Evolutionary conservation across 345 rosid genomes (phyloP).

Genomic region (Eucalyptus regnans): DNA sequence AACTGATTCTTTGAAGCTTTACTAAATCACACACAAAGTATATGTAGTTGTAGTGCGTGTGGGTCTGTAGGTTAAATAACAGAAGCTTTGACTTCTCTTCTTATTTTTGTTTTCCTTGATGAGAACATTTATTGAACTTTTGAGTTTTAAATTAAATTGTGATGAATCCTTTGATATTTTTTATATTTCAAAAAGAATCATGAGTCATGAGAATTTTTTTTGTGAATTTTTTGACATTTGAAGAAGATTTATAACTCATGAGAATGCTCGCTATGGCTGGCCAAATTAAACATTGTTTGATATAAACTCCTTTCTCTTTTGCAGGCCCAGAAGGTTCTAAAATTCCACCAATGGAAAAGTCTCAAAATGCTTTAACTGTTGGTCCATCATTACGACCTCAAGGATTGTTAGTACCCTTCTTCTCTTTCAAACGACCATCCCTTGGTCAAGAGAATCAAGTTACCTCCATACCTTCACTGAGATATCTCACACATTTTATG

Average conservation of each 20-base stretch:
- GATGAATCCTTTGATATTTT: not conserved
- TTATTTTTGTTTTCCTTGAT: not conserved
- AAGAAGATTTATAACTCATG: not conserved
- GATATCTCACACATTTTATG: not conserved
- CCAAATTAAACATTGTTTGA: not conserved
- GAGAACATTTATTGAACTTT: not conserved
- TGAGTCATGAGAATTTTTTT: not conserved
- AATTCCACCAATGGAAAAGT: conserved; percentile 32
- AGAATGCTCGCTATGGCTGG: not conserved
- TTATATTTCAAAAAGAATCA: not conserved
- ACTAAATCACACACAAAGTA: not conserved
- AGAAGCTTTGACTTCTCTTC: not conserved
- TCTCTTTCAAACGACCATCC: not conserved
- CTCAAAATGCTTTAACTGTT: conserved; percentile 58
- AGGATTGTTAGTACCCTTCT: conserved; percentile 31
- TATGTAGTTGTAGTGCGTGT: not conserved
- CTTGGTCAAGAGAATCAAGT: not conserved
- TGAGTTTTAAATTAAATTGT: not conserved
- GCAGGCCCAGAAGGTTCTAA: conserved; percentile 58
- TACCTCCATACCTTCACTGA: not conserved
- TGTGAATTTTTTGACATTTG: not conserved
- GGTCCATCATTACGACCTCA: conserved; percentile 77
- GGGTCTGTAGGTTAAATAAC: not conserved
- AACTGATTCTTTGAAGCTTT: not conserved
- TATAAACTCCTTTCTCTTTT: not conserved